Percentiles rank a stretch among this genome's conserved stretches.
phyloP scores from a whole-genome alignment of 2,329 filamentous ascomycete genomes.

The Talaromyces piceae region DNA sequence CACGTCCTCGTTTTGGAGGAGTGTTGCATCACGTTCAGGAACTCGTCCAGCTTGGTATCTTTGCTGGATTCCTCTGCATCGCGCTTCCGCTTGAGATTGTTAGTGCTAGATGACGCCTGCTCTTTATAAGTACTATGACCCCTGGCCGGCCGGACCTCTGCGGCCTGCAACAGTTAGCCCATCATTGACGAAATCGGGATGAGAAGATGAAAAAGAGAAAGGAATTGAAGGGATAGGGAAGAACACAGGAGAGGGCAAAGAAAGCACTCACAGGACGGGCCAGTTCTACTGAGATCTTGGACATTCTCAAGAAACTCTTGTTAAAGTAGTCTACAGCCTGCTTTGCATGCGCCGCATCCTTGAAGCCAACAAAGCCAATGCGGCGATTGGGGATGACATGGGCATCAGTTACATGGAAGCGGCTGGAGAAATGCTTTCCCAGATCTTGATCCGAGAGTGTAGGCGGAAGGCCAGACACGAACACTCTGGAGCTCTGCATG shows the following conservation, averaged over 20 bases:
- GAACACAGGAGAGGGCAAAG: no score
- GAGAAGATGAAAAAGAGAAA: no score
- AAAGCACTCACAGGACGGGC: slow-evolving; percentile 64
- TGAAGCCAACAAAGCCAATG: slow-evolving; percentile 95
- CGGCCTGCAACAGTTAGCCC: slow-evolving; percentile 28
- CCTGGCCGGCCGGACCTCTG: slow-evolving; percentile 21
- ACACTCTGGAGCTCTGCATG: slow-evolving; percentile 72
- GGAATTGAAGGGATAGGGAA: no score
- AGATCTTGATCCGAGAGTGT: slow-evolving; percentile 79
- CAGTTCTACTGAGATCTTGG: slow-evolving; percentile 81
- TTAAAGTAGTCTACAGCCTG: slow-evolving; percentile 93
- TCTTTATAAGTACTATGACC: slow-evolving; percentile 15
- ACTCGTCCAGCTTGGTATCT: slow-evolving; percentile 80
- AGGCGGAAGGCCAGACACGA: slow-evolving; percentile 69
- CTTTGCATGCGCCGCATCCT: slow-evolving; percentile 68
- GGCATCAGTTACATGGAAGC: slow-evolving; percentile 75
- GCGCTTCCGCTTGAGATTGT: slow-evolving; percentile 35
- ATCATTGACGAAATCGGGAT: slow-evolving; percentile 14
- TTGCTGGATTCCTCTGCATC: slow-evolving; percentile 49
- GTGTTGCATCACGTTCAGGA: slow-evolving; percentile 71
- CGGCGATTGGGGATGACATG: slow-evolving; percentile 83
- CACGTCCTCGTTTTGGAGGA: slow-evolving; percentile 58
- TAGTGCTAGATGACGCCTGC: slow-evolving; percentile 18
- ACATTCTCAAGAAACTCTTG: slow-evolving; percentile 91
- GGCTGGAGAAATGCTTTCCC: slow-evolving; percentile 77